These are phyloP conservation scores for Tanozyma kutaoensis DNA, from an alignment of 805 yeast species.

Conservation along the genomic window DNA sequence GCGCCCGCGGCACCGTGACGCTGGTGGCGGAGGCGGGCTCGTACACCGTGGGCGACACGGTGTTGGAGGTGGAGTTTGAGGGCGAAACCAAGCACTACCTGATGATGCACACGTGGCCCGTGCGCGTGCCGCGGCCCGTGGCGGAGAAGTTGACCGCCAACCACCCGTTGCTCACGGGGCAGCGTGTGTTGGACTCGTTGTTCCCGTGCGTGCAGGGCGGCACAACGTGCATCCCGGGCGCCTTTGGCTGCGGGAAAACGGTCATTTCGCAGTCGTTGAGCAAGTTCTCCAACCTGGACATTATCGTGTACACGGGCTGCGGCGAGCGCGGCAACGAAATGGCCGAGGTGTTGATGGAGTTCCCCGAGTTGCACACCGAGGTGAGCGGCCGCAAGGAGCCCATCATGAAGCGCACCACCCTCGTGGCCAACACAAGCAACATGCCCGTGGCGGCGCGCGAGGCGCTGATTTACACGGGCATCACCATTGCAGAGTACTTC, in stretches of 20 bases:
- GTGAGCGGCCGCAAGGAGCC: constrained; percentile 91
- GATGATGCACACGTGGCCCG: constrained; percentile 99
- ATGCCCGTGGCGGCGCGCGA: constrained; percentile 99
- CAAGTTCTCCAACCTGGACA: constrained; percentile 94
- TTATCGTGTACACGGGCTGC: constrained; percentile 83
- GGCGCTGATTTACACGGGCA: constrained; percentile 98
- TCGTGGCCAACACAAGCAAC: constrained; percentile 97
- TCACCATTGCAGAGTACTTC: constrained; percentile 96
- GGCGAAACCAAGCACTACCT: constrained; percentile 71
- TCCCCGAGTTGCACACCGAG: constrained; percentile 94
- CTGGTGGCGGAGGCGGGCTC: constrained; percentile 83
- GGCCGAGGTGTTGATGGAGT: constrained; percentile 99
- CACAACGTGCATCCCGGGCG: constrained; percentile 99
- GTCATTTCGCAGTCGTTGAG: constrained; percentile 96
- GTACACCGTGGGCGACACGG: constrained; percentile 79
- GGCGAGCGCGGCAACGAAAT: constrained; percentile 98
- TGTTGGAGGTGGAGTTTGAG: constrained; percentile 89
- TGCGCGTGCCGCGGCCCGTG: constrained; percentile 98
- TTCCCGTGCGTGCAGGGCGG: constrained; percentile 99
- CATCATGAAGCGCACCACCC: constrained; percentile 97
- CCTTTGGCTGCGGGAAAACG: constrained; percentile 98
- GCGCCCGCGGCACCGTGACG: constrained; percentile 95
- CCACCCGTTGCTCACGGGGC: constrained; percentile 94
- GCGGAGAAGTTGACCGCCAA: constrained; percentile 89
- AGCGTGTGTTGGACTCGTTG: constrained; percentile 93